A percentile compares a stretch with the other conserved stretches of the same genome.
phyloP scores from a whole-genome alignment of 2,329 filamentous ascomycete genomes.

The Aureobasidium sp. region DNA sequence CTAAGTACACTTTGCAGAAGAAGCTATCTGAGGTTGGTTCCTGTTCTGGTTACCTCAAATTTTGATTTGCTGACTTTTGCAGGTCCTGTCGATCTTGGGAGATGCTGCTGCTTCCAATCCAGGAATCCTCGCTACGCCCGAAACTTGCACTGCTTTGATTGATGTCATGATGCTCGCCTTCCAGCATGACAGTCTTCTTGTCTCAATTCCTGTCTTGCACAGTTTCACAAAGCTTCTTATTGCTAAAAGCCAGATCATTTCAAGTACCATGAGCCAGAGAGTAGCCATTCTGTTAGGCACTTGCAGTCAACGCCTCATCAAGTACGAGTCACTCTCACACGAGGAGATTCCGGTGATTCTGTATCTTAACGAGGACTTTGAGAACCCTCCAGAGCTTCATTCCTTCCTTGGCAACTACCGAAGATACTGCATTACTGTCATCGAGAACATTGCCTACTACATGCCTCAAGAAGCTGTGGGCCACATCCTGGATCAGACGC shows the following conservation, averaged over 20 bases:
- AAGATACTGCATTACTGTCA: constrained; percentile 78
- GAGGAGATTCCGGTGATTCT: constrained; percentile 73
- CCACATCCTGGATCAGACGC: constrained; percentile 76
- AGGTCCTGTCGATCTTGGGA: constrained; percentile 80
- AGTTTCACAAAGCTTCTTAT: constrained; percentile 79
- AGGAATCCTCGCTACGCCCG: constrained; percentile 52
- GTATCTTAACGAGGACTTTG: constrained; percentile 87
- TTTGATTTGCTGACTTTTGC: background rate
- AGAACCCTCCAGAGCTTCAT: constrained; percentile 87
- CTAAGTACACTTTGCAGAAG: constrained; percentile 86
- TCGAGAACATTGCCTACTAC: constrained; percentile 77
- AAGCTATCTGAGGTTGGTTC: constrained; percentile 77
- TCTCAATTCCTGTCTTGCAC: constrained; percentile 88
- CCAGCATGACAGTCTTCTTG: constrained; percentile 77
- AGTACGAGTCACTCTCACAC: constrained; percentile 80
- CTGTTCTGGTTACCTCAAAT: background rate
- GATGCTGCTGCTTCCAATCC: constrained; percentile 77
- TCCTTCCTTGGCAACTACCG: constrained; percentile 94
- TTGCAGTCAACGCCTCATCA: constrained; percentile 74
- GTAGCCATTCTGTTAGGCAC: constrained; percentile 73
- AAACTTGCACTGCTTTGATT: constrained; percentile 67
- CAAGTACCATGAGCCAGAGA: constrained; percentile 50
- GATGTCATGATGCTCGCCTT: constrained; percentile 72
- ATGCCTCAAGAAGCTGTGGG: constrained; percentile 78
- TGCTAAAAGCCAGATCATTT: constrained; percentile 62